These are phyloP conservation scores for Ganoderma meredithae DNA, from an alignment of 1,284 basidiomycete genomes.

Conservation along the genomic window DNA sequence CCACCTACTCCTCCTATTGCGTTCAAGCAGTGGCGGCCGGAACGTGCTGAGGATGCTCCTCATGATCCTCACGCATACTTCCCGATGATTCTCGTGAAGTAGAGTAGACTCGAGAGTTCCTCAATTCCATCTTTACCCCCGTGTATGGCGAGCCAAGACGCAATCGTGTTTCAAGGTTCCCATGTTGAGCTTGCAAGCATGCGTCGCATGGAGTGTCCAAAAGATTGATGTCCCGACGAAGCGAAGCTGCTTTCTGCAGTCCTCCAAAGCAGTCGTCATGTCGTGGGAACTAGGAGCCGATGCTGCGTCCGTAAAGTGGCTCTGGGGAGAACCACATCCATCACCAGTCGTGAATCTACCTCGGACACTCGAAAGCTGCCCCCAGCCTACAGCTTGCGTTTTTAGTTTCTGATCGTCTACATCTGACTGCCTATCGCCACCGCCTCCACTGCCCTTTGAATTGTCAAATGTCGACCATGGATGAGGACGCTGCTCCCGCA, in stretches of 20 bases:
- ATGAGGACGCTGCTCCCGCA: conserved; percentile 51
- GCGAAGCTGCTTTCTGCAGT: neutral
- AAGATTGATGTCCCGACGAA: neutral
- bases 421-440: neutral
- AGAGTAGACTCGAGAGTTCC: conserved; percentile 41
- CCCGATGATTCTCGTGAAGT: conserved; percentile 86
- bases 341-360: neutral
- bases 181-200: neutral
- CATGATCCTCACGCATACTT: conserved; percentile 83
- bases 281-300: neutral
- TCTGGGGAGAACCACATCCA: neutral
- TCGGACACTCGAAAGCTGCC: neutral
- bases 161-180: neutral
- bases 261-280: neutral
- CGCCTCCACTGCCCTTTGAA: neutral
- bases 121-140: neutral
- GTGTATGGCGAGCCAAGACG: neutral
- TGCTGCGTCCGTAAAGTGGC: neutral
- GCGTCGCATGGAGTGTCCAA: neutral
- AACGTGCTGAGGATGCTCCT: conserved; percentile 73
- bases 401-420: neutral
- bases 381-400: neutral
- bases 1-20: conserved; percentile 75
- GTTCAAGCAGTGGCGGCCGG: conserved; percentile 76
- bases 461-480: conserved; percentile 24